A percentile compares a stretch with the other conserved stretches of the same genome.
These are phyloP conservation scores for Salix udensis DNA, from an alignment of 345 rosid species.

Conservation along the genomic window DNA sequence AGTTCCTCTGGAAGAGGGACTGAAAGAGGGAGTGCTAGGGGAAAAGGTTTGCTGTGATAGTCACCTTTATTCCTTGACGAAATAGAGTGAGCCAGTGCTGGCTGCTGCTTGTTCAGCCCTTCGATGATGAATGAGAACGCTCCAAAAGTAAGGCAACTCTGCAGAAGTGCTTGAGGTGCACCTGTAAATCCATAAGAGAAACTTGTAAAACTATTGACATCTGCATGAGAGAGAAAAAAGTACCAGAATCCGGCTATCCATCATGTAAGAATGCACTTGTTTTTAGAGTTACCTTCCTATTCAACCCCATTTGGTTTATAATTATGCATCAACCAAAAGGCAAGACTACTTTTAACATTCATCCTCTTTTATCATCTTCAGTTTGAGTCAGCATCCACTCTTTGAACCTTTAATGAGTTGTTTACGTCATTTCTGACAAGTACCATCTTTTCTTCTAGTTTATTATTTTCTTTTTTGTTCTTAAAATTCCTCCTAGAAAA, in stretches of 20 bases:
- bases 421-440: too few relatives aligned
- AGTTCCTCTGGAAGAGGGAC: conserved; percentile 61
- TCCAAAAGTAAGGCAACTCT: conserved; percentile 78
- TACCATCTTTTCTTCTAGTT: too few relatives aligned
- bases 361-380: not conserved
- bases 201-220: not conserved
- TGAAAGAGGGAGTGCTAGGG: conserved; percentile 46
- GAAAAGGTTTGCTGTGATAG: not conserved
- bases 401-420: too few relatives aligned
- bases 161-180: conserved; percentile 65
- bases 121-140: conserved; percentile 77
- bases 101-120: conserved; percentile 73
- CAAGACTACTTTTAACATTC: too few relatives aligned
- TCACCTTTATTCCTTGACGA: conserved; percentile 27
- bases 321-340: too few relatives aligned
- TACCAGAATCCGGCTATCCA: not conserved
- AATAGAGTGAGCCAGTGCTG: conserved; percentile 67
- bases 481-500: not conserved
- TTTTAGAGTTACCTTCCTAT: not conserved
- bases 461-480: too few relatives aligned
- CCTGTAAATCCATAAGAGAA: conserved; percentile 36
- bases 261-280: not conserved
- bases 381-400: too few relatives aligned
- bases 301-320: not conserved
- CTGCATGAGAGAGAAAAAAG: not conserved